Conservation (phyloP, 768 basidiomycete species). For the Russula griseocarnosa region DNA sequence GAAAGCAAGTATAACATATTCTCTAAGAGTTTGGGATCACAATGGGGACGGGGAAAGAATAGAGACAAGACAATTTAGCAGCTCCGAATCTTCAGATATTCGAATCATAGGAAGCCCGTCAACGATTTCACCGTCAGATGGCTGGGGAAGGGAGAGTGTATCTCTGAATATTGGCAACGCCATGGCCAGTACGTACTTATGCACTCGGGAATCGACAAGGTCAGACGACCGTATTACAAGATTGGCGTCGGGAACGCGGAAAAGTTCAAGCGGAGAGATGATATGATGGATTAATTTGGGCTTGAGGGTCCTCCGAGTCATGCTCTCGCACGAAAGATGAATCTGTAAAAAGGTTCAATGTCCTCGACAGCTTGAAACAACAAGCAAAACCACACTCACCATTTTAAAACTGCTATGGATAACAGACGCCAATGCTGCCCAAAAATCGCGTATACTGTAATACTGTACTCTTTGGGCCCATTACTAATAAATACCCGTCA, state of each 20-base stretch:
- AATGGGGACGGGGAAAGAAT: conserved; percentile 6
- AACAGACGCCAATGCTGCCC: not conserved
- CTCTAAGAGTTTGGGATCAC: conserved; percentile 6
- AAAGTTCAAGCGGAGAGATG: not conserved
- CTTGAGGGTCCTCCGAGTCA: not conserved
- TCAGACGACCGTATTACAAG: conserved; percentile 15
- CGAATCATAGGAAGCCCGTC: conserved; percentile 9
- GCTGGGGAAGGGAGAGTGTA: conserved; percentile 22
- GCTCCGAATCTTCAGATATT: conserved; percentile 5
- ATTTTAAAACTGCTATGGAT: not conserved
- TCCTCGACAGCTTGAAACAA: too few species aligned
- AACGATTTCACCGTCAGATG: not conserved
- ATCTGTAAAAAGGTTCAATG: not conserved
- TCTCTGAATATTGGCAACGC: conserved; percentile 19
- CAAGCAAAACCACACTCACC: not conserved
- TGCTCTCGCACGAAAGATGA: not conserved
- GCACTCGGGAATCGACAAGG: conserved; percentile 5
- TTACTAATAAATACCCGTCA: too few species aligned
- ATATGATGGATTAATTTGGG: not conserved
- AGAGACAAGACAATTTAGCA: conserved; percentile 12
- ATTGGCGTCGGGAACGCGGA: not conserved
- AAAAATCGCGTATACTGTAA: conserved; percentile 1
- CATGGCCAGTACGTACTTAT: conserved; percentile 7
- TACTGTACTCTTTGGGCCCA: too few species aligned
- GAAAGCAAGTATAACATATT: not conserved